Evolutionary conservation across 2,329 filamentous ascomycete genomes (phyloP).

Genomic region (Clonostachys chloroleuca): DNA sequence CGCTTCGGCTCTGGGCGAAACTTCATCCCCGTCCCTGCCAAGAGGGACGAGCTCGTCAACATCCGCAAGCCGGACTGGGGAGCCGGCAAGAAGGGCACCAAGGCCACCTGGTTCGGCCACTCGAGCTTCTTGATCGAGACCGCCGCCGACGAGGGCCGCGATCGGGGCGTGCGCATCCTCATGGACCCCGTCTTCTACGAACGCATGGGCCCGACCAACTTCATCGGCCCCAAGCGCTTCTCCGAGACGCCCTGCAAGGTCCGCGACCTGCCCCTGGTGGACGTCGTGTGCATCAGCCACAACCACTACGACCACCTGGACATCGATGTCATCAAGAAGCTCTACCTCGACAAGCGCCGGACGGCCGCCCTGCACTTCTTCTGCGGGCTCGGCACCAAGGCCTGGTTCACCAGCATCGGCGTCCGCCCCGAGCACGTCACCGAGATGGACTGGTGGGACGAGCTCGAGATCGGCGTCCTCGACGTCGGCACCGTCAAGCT

Average conservation of each 20-base stretch:
- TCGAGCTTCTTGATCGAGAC: too few relatives aligned
- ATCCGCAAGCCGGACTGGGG: too few relatives aligned
- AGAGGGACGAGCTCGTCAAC: too few relatives aligned
- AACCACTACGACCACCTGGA: slow-evolving; percentile 89
- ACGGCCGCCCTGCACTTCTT: slow-evolving; percentile 72
- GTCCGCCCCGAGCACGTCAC: slow-evolving; percentile 60
- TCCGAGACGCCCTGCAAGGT: slow-evolving; percentile 70
- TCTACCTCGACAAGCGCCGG: slow-evolving; percentile 29
- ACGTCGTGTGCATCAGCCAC: slow-evolving; percentile 72
- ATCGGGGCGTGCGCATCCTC: slow-evolving; percentile 65
- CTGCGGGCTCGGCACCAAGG: slow-evolving; percentile 70
- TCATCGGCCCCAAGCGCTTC: slow-evolving; percentile 64
- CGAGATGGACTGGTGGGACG: slow-evolving; percentile 88
- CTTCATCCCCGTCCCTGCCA: too few relatives aligned
- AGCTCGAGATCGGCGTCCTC: slow-evolving; percentile 57
- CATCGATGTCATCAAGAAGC: slow-evolving; percentile 58
- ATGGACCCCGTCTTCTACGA: slow-evolving; percentile 87
- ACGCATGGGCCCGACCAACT: slow-evolving; percentile 50
- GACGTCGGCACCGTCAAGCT: neutral
- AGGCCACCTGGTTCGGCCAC: too few relatives aligned
- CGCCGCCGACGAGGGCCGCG: too few relatives aligned
- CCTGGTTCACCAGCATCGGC: slow-evolving; percentile 67
- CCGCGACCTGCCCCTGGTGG: slow-evolving; percentile 66
- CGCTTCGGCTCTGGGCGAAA: too few relatives aligned
- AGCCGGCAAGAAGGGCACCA: too few relatives aligned